Evolutionary conservation across 2,329 filamentous ascomycete genomes (phyloP).

Genomic region (Talaromyces marneffei): DNA sequence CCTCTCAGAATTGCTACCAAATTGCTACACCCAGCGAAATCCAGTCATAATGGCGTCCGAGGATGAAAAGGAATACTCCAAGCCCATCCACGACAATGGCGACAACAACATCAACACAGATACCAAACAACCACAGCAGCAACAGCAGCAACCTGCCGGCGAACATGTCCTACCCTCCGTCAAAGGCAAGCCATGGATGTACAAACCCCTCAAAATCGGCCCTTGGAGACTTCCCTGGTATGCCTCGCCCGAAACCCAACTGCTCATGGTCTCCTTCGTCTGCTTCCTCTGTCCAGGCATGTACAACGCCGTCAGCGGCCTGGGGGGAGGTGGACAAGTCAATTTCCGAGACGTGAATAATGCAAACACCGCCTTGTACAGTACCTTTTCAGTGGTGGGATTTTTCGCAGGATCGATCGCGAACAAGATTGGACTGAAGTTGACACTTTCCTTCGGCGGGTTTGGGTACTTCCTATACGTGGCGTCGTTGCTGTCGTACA

Average conservation of each 20-base stretch:
- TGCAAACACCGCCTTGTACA: slow-evolving; percentile 66
- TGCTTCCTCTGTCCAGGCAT: slow-evolving; percentile 69
- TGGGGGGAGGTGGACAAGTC: slow-evolving; percentile 60
- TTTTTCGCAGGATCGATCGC: slow-evolving; percentile 55
- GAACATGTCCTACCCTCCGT: slow-evolving; percentile 1
- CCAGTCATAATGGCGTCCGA: slow-evolving; percentile 7
- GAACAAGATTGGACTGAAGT: slow-evolving; percentile 40
- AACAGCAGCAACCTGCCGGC: neutral
- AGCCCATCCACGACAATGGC: slow-evolving; percentile 6
- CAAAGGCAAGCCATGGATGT: slow-evolving; percentile 52
- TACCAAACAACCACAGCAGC: neutral
- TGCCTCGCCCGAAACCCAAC: slow-evolving; percentile 66
- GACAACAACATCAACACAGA: neutral
- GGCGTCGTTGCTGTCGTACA: slow-evolving; percentile 47
- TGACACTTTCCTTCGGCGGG: slow-evolving; percentile 42
- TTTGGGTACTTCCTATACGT: slow-evolving; percentile 47
- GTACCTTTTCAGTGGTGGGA: slow-evolving; percentile 61
- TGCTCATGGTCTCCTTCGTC: slow-evolving; percentile 64
- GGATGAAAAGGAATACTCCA: slow-evolving; percentile 9
- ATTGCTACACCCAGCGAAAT: neutral
- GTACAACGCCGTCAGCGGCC: slow-evolving; percentile 62
- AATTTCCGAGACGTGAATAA: slow-evolving; percentile 56
- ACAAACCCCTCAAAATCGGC: slow-evolving; percentile 55
- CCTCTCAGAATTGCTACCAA: neutral
- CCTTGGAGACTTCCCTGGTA: slow-evolving; percentile 57